A percentile compares a stretch with the other conserved stretches of the same genome.
These are phyloP conservation scores for Cenchrus purpureus DNA, from an alignment of 176 grass and related monocot species.

Conservation along the genomic window DNA sequence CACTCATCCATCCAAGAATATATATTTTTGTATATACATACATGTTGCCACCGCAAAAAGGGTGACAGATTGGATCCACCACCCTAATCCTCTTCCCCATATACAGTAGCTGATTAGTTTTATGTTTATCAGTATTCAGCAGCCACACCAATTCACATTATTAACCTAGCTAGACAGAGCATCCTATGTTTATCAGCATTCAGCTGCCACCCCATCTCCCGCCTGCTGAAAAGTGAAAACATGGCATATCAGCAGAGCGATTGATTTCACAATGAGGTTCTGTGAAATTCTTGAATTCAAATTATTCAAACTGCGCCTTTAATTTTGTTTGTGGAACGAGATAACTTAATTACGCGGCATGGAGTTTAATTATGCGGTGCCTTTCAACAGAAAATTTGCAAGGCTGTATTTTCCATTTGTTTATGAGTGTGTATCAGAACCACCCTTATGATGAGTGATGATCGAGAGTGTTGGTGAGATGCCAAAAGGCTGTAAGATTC, in stretches of 20 bases:
- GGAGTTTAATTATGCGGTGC: background rate
- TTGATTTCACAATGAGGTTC: background rate
- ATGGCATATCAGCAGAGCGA: background rate
- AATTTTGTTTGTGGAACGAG: background rate
- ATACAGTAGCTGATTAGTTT: background rate
- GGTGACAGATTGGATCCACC: slow-evolving; percentile 61
- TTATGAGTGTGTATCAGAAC: background rate
- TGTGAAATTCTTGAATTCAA: background rate
- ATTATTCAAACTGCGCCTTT: background rate
- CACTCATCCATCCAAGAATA: background rate
- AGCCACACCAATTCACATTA: slow-evolving; percentile 32
- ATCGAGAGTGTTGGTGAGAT: slow-evolving; percentile 36
- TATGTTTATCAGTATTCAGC: background rate
- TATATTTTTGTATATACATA: background rate
- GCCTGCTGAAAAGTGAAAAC: background rate
- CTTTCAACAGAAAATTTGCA: slow-evolving; percentile 24
- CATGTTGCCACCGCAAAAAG: slow-evolving; percentile 41
- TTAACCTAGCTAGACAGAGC: background rate
- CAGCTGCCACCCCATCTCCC: background rate
- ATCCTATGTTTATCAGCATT: slow-evolving; percentile 27
- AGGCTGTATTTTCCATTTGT: background rate
- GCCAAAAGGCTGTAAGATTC: slow-evolving; percentile 68
- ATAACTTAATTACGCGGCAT: background rate
- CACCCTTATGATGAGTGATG: background rate
- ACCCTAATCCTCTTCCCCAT: slow-evolving; percentile 21